A percentile compares a stretch with the other conserved stretches of the same genome.
Evolutionary conservation across 1,139 yeast genomes (phyloP).

Genomic region (Lodderomyces parapsilosis): DNA sequence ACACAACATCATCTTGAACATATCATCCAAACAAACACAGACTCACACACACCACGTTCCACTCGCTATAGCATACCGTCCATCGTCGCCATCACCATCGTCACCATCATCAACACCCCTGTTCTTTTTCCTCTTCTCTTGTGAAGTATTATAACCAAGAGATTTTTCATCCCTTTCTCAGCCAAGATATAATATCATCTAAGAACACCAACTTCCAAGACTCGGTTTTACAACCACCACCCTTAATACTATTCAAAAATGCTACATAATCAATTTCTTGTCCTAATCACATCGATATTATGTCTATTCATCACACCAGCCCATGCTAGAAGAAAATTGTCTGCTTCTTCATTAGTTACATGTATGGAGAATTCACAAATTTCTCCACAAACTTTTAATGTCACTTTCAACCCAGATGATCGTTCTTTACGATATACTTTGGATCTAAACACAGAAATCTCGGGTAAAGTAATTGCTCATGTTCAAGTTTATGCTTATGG

Average conservation of each 20-base stretch:
- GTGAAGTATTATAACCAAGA: no score
- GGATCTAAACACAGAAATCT: conserved; percentile 60
- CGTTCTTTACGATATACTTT: conserved; percentile 58
- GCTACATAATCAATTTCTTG: conserved; percentile 1
- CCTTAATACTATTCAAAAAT: neutral
- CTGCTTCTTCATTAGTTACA: conserved; percentile 68
- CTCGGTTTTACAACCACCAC: no score
- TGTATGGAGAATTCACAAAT: conserved; percentile 70
- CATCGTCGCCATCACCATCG: neutral
- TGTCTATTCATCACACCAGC: conserved; percentile 8
- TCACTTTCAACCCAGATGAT: conserved; percentile 65
- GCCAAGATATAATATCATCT: no score
- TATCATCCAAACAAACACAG: neutral
- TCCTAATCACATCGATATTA: conserved; percentile 3
- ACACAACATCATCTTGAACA: neutral
- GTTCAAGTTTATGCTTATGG: conserved; percentile 76
- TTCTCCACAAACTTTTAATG: conserved; percentile 64
- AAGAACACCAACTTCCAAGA: no score
- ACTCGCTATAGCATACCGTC: neutral
- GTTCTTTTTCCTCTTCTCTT: no score
- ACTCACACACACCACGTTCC: neutral
- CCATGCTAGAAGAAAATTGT: conserved; percentile 39
- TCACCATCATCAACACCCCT: neutral
- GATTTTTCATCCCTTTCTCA: no score
- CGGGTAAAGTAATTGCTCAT: conserved; percentile 56